These are phyloP conservation scores for Chaetoceros tenuissimus DNA, from an alignment of 108 stramenopile species.

Conservation along the genomic window DNA sequence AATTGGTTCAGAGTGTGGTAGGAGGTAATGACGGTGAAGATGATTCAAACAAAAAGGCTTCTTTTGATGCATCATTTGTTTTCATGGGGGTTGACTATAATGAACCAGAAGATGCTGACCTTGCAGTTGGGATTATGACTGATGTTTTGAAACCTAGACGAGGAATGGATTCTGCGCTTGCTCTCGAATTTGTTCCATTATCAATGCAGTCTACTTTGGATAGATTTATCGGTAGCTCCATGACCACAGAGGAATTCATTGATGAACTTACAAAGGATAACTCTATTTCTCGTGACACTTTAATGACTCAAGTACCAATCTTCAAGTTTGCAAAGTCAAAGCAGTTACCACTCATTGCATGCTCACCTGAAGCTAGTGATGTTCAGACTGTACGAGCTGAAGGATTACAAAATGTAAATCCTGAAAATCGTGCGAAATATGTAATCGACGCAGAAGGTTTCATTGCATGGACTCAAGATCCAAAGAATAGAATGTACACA, in stretches of 20 bases:
- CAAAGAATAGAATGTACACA: conserved; percentile 64
- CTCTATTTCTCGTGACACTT: conserved; percentile 15
- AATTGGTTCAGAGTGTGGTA: conserved; percentile 18
- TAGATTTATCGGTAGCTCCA: conserved; percentile 22
- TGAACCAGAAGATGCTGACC: conserved; percentile 30
- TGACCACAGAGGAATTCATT: conserved; percentile 10
- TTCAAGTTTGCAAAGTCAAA: conserved; percentile 33
- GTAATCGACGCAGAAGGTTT: conserved; percentile 72
- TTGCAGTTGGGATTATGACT: conserved; percentile 35
- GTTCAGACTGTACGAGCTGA: conserved; percentile 32
- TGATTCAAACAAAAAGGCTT: conserved; percentile 10
- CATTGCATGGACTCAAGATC: conserved; percentile 60
- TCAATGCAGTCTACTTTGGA: conserved; percentile 48
- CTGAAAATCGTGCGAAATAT: conserved; percentile 39
- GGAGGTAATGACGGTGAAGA: neutral
- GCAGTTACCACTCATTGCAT: conserved; percentile 41
- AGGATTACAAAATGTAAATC: conserved; percentile 59
- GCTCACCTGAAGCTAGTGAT: conserved; percentile 56
- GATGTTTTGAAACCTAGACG: conserved; percentile 33
- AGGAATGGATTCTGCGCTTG: conserved; percentile 46
- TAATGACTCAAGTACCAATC: conserved; percentile 45
- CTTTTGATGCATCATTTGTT: conserved; percentile 47
- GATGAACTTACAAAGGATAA: conserved; percentile 28
- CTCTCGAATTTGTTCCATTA: conserved; percentile 45
- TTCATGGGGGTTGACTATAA: conserved; percentile 49